Base-by-base conservation (phyloP, 2,329 filamentous ascomycete species). In the Hypoxylon sp. region DNA sequence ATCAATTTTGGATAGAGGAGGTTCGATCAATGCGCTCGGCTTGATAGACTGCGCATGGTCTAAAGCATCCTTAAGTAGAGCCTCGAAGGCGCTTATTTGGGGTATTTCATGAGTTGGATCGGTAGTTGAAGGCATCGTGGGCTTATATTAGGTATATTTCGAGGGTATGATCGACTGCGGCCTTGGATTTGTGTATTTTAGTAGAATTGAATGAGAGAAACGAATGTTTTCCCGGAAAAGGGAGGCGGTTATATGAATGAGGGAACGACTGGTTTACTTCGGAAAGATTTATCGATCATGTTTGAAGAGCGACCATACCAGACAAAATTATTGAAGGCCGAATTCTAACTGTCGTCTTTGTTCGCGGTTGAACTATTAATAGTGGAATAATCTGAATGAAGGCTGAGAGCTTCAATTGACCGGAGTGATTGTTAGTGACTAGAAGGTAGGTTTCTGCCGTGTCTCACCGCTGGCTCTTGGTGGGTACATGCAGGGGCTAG, bases 1-100 rank as follows among this genome's bases (percentile, higher is more conserved):
- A 66, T 91, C 83, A 41, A 82, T 75, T 67, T 91, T 88, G 19
- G 82, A 84, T 57, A 97, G 78, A 3, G 87, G 83, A 8, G 89
- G 89, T 62, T 96, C 91, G 60, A 91, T 83, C 13, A 79, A 76
- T 13, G 77, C 70, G 25, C 78, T 76, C 21, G 78, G 74, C 69
- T 90, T 91, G 54, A 80, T 70, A 27, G 74, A 65, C 42, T 78
- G 78, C 50, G 87, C 87, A 67, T 79, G 80, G 26, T 73, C 67
- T 29, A 91, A 73, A 23, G 89, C 77, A 27, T 78, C 71, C 29
- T 78, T 71, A 21, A 91, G 73, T 16, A 87, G 74, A 17, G 67
- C 64, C 25, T 71, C 73, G 61, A 87, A 83, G 17, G 75, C 71
- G 30, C 74, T 74, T 42, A 87, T 82, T 40, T 78, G 77, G 41